Base-by-base conservation (phyloP, 202 grass and related monocot genomes). In the Digitaria exilis region DNA sequence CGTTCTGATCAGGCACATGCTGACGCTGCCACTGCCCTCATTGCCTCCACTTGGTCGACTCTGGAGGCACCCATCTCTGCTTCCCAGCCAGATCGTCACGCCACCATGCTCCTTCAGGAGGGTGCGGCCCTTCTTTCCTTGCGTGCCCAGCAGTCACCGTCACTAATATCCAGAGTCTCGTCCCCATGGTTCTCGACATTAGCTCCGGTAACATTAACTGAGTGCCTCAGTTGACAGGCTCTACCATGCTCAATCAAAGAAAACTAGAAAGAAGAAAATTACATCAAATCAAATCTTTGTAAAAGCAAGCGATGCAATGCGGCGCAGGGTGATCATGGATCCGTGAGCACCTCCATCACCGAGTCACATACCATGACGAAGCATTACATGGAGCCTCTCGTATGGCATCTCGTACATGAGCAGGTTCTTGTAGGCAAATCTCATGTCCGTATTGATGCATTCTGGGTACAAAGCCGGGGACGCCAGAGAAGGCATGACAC, bases 381-480 rank as follows among this genome's bases (percentile, higher is more conserved):
- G 84, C 82, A 91, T 29, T 85, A 83, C 46, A 87, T 68, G 80
- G 87, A 93, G 29, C 65, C 76, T 88, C 78, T 87, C 81, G 59
- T 92, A 97, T 3, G 89, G 49, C 65, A 82, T 50, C 87, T 92
- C 85, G 43, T 97, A 94, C 86, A 91, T 91, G 51, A 82, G 87
- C 54, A 97, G 77, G 71, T 94, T 93, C 26, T 48, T 26, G 21
- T 79, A 87, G 13, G 88, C 92, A 1, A 87, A 73, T 30, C 78
- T 82, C 22, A 69, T 39, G 58, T 88, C 82, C n/a, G 62, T 82
- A 42, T 91, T 55, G 30, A 97, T 5, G 25, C 70, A 81, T 44
- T 86, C 77, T 83, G 83, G 49, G 74, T 97, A 97, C 55, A 95
- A 42, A 30, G 87, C 90, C 15, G n/a, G 95, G 95, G 49, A 97